These are phyloP conservation scores for Solanum microdontum DNA, from an alignment of 257 asterid genomes.

Conservation along the genomic window DNA sequence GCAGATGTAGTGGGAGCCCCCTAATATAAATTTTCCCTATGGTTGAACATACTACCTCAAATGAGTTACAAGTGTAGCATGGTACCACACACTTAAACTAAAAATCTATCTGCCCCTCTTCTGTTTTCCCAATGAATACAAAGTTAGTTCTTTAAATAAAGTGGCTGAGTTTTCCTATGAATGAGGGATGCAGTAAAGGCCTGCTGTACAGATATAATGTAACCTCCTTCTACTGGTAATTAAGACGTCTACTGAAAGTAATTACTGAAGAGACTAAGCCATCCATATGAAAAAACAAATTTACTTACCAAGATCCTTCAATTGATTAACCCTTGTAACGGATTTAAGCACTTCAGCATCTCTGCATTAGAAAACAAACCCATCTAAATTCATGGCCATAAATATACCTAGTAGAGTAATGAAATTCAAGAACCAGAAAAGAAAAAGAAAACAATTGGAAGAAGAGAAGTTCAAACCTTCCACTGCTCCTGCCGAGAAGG, in stretches of 20 bases:
- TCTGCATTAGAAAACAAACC: slow-evolving; percentile 22
- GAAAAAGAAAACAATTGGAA: background rate
- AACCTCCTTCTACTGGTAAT: background rate
- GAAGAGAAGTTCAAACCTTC: slow-evolving; percentile 38
- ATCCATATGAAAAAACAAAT: background rate
- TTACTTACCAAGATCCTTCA: slow-evolving; percentile 78
- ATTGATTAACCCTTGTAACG: slow-evolving; percentile 78
- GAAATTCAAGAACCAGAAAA: background rate
- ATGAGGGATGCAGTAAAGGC: background rate
- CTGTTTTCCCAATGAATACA: background rate
- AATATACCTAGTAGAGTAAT: background rate
- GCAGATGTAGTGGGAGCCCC: background rate
- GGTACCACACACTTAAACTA: background rate
- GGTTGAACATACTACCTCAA: background rate
- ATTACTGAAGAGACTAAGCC: background rate
- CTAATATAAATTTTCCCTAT: background rate
- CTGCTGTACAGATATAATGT: background rate
- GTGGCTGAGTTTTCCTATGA: background rate
- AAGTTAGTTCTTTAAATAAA: background rate
- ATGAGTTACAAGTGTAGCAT: background rate
- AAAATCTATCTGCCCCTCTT: background rate
- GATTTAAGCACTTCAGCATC: slow-evolving; percentile 78
- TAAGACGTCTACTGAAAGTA: background rate
- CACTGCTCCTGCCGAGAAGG: slow-evolving; percentile 92
- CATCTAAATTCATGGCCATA: background rate